Percentiles rank a stretch among this genome's conserved stretches.
Evolutionary conservation across 2,329 filamentous ascomycete species (phyloP).

Genomic region (Aspergillus caelatus): DNA sequence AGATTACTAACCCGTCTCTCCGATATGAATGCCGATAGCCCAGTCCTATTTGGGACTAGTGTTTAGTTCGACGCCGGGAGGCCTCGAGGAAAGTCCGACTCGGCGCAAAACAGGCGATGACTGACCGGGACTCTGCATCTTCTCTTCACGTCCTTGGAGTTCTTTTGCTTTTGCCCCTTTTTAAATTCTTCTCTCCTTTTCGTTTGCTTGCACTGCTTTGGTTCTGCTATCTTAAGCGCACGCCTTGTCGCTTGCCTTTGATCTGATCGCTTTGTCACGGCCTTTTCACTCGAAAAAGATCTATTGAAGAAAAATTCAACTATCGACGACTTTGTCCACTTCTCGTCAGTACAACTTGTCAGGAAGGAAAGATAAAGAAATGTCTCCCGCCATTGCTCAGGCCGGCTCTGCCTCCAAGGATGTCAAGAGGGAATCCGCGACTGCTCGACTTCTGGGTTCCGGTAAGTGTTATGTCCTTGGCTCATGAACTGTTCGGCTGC

Average conservation of each 20-base stretch:
- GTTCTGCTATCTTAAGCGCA: constrained; percentile 6
- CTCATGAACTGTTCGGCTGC: constrained; percentile 15
- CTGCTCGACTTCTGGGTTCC: constrained; percentile 86
- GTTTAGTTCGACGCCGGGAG: background rate
- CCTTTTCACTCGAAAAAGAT: constrained; percentile 5
- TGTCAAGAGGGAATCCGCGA: constrained; percentile 82
- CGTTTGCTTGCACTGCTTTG: constrained; percentile 15
- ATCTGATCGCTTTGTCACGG: background rate
- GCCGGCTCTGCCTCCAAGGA: constrained; percentile 56
- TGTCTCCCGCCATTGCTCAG: constrained; percentile 59
- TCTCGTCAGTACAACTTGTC: background rate
- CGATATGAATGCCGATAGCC: constrained; percentile 6
- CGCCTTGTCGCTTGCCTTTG: background rate
- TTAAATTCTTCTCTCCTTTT: background rate
- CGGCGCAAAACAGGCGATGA: constrained; percentile 14
- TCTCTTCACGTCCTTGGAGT: constrained; percentile 8
- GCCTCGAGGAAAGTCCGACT: constrained; percentile 16
- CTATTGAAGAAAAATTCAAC: constrained; percentile 11
- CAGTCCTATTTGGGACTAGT: constrained; percentile 4
- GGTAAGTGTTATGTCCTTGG: constrained; percentile 57
- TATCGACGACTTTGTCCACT: constrained; percentile 6
- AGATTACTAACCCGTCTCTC: constrained; percentile 11
- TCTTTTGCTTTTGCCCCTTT: background rate
- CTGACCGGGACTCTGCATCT: constrained; percentile 10
- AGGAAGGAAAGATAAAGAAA: constrained; percentile 23